Base-by-base conservation (phyloP, 2,329 filamentous ascomycete genomes). In the Botrytis deweyae region DNA sequence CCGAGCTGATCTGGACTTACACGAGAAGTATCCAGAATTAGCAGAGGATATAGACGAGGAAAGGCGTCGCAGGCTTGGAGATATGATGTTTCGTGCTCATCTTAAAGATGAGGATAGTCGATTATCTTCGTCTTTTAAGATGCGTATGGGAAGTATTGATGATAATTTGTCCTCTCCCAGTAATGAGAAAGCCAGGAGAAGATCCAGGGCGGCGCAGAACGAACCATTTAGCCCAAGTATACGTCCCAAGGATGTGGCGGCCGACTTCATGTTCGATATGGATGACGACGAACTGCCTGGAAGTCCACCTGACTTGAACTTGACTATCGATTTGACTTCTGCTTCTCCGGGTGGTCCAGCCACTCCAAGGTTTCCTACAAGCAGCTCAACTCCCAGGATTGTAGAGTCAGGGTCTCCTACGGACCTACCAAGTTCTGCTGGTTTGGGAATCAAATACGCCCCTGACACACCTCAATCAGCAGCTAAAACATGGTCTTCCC, bases 241-340 rank as follows among this genome's bases (percentile, higher is more conserved):
- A 63, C 90, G 89, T 72, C 87, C 91, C 1, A 94, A 90, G 78
- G 87, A 87, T 33, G 95, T 92, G 0, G 85, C 87, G 1, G 87
- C 87, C 55, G 95, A 98, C 78, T 86, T 98, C 72, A 97, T 97
- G 82, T 98, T 98, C 80, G 90, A 93, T 77, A 98, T 98, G 94
- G 95, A 97, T 74, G 94, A 97, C 33, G 81, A 81, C 44, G 79
- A 80, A 29, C 59, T 73, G 22, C 72, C 77, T 16, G 49, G 67
- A 18, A 62, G 64, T 70, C 58, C 9, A 18, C 72, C 58, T 46
- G 49, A 36, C 5, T 33, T 71, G 18, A 73, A 64, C 20, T 38
- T 55, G 33, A n/a, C 65, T 38, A 33, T 55, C 33, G 72, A 78
- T 4, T 42, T 73, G 25, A 72, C 44, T 52, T 46, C 55, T 42